These are phyloP conservation scores for Albophoma yamanashiensis DNA, from an alignment of 2,329 filamentous ascomycete species.

Conservation along the genomic window DNA sequence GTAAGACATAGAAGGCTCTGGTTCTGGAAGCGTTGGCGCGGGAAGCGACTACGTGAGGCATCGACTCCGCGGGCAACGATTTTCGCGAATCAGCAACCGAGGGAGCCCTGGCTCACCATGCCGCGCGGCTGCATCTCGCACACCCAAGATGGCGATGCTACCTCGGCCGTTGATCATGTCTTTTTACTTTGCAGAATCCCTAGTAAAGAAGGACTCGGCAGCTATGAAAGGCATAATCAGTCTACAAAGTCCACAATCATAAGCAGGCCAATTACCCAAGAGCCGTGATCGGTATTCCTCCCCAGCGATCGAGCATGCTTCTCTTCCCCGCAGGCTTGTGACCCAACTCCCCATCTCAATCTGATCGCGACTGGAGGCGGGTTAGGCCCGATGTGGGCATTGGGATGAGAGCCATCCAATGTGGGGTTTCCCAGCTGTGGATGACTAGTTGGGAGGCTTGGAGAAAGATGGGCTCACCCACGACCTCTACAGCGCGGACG, in stretches of 20 bases:
- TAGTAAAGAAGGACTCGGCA: too few relatives aligned
- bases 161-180: too few relatives aligned
- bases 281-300: neutral
- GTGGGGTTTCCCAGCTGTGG: neutral
- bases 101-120: too few relatives aligned
- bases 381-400: neutral
- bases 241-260: too few relatives aligned
- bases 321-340: neutral
- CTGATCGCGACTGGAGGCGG: neutral
- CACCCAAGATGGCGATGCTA: too few relatives aligned
- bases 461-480: neutral
- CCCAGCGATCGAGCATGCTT: neutral
- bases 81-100: too few relatives aligned
- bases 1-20: too few relatives aligned
- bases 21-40: neutral
- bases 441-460: neutral
- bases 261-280: neutral
- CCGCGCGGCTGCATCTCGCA: too few relatives aligned
- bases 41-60: neutral
- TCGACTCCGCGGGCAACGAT: too few relatives aligned
- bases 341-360: neutral
- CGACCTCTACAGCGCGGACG: neutral
- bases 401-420: neutral
- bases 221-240: too few relatives aligned
- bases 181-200: too few relatives aligned